phyloP scores from a whole-genome alignment of 2,329 filamentous ascomycete species.

The Sarocladium strictum region DNA sequence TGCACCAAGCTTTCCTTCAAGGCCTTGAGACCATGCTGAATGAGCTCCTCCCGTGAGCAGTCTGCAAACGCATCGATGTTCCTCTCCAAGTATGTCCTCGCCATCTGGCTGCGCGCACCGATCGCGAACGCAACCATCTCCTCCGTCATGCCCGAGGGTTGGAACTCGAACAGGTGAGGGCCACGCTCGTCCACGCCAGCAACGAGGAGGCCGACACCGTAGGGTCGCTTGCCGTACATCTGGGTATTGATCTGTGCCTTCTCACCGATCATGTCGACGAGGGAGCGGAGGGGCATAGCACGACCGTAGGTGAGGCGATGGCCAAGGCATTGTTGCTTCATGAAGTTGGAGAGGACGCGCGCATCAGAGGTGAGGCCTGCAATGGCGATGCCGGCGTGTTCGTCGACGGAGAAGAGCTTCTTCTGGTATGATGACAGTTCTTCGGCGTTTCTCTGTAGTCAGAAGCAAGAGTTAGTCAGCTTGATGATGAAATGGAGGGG shows the following conservation, averaged over 20 bases:
- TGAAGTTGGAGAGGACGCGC: conserved; percentile 99
- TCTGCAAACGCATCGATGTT: conserved; percentile 78
- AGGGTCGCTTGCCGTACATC: conserved; percentile 92
- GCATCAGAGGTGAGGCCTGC: conserved; percentile 96
- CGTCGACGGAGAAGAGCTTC: conserved; percentile 95
- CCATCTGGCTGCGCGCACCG: conserved; percentile 94
- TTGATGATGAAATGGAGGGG: neutral
- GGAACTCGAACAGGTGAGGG: conserved; percentile 97
- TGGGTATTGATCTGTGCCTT: conserved; percentile 98
- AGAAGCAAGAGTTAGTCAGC: neutral
- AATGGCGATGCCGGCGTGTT: conserved; percentile 91
- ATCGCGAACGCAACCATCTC: conserved; percentile 97
- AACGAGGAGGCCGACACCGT: conserved; percentile 88
- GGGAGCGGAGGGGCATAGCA: conserved; percentile 80
- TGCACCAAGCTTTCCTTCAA: conserved; percentile 94
- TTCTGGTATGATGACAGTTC: conserved; percentile 99
- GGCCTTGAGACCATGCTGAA: conserved; percentile 83
- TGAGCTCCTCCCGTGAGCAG: conserved; percentile 74
- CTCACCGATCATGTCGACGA: conserved; percentile 88
- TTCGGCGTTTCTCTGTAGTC: conserved; percentile 82
- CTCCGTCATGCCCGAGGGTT: conserved; percentile 90
- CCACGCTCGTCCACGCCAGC: conserved; percentile 91
- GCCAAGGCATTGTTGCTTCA: conserved; percentile 97
- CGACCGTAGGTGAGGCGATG: conserved; percentile 95
- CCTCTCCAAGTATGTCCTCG: conserved; percentile 90